phyloP scores from a whole-genome alignment of 768 basidiomycete species.

The Chalciporus sphaerocephalus region DNA sequence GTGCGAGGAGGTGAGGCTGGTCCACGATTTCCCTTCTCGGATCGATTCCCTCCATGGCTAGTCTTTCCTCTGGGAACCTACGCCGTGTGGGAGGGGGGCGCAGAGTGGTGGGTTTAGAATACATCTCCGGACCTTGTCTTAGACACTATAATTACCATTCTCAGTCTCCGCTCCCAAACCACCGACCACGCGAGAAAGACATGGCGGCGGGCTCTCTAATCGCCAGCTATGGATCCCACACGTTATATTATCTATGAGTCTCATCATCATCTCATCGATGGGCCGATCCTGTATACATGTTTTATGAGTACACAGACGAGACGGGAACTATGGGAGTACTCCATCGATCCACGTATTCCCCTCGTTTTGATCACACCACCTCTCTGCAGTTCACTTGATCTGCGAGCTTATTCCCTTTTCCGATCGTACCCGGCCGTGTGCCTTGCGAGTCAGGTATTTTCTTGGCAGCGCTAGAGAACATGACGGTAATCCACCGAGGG shows the following conservation, averaged over 20 bases:
- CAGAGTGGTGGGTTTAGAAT: constrained; percentile 13
- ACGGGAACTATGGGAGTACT: constrained; percentile 2
- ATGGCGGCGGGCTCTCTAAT: constrained; percentile 7
- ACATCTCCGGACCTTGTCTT: neutral
- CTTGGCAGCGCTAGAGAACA: neutral
- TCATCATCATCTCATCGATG: constrained; percentile 23
- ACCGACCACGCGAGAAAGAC: constrained; percentile 2
- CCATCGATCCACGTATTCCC: constrained; percentile 15
- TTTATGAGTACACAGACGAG: too few species aligned
- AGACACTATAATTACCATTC: neutral
- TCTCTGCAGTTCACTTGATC: constrained; percentile 13
- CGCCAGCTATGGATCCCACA: neutral
- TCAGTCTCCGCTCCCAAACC: neutral
- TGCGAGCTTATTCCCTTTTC: constrained; percentile 6
- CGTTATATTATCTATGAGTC: constrained; percentile 11
- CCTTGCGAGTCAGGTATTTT: neutral
- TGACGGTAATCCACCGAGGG: too few species aligned
- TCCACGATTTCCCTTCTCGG: constrained; percentile 17
- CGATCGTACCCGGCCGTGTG: neutral
- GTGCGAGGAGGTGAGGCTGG: constrained; percentile 10
- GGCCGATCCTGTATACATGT: constrained; percentile 1
- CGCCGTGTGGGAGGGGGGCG: constrained; percentile 11
- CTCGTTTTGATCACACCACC: constrained; percentile 13
- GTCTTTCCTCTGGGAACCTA: constrained; percentile 1
- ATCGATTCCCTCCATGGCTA: neutral